Conservation (phyloP, 345 rosid species). For the Pugionium cornutum region DNA sequence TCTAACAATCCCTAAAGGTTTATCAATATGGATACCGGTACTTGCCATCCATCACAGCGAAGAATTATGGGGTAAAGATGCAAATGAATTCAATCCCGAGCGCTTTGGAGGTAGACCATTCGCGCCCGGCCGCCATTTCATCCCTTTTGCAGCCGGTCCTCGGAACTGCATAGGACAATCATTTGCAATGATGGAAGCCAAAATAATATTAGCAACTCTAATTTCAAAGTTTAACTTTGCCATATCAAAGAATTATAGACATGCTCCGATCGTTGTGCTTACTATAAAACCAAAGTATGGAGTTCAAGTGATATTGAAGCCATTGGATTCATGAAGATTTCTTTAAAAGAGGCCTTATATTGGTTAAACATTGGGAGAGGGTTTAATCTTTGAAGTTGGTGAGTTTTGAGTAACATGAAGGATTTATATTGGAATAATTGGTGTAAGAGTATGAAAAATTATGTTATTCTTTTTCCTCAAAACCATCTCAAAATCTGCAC, state of each 20-base stretch:
- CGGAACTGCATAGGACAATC: slow-evolving; percentile 77
- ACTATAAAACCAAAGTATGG: slow-evolving; percentile 81
- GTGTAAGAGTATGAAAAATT: slow-evolving; percentile 10
- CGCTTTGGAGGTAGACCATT: slow-evolving; percentile 63
- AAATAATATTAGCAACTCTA: slow-evolving; percentile 65
- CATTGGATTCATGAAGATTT: slow-evolving; percentile 38
- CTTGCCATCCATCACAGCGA: slow-evolving; percentile 90
- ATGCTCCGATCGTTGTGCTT: slow-evolving; percentile 70
- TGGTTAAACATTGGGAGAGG: too few species aligned
- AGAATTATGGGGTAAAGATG: slow-evolving; percentile 92
- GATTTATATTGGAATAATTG: slow-evolving; percentile 13
- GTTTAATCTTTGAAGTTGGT: background rate
- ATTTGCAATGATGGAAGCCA: slow-evolving; percentile 86
- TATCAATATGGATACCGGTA: slow-evolving; percentile 93
- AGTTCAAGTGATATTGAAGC: slow-evolving; percentile 67
- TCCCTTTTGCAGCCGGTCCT: slow-evolving; percentile 83
- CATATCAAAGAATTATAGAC: slow-evolving; percentile 60
- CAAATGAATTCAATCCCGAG: slow-evolving; percentile 80
- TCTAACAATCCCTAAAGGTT: slow-evolving; percentile 80
- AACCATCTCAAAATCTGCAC: background rate
- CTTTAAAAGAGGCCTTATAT: background rate
- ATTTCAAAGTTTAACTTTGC: slow-evolving; percentile 57
- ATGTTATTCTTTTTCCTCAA: slow-evolving; percentile 9
- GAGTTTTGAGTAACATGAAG: slow-evolving; percentile 10
- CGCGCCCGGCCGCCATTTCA: slow-evolving; percentile 61